These are phyloP conservation scores for Chrysopogon serrulatus DNA, from an alignment of 176 grass and related monocot species.

Conservation along the genomic window DNA sequence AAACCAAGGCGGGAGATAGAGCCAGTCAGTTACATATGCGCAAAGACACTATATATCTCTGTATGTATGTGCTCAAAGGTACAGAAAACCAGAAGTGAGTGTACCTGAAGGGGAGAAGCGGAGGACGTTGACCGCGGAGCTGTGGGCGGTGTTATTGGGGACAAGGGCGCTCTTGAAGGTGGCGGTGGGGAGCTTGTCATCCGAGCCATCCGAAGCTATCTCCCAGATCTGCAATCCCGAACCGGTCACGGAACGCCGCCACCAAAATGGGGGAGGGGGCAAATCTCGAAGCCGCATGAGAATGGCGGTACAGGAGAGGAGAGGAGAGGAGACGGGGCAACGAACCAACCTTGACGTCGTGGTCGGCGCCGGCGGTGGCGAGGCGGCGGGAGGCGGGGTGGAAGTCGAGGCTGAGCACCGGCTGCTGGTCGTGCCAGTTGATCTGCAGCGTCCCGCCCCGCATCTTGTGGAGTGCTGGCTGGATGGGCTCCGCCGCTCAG, in stretches of 20 bases:
- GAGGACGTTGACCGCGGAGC: conserved; percentile 77
- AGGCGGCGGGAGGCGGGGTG: conserved; percentile 69
- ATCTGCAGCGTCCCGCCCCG: conserved; percentile 97
- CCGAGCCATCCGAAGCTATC: conserved; percentile 42
- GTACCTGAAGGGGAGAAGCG: conserved; percentile 96
- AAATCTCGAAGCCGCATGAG: not conserved
- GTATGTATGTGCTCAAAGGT: not conserved
- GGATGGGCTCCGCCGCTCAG: not conserved
- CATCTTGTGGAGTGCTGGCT: conserved; percentile 11
- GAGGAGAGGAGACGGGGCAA: not conserved
- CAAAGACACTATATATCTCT: not conserved
- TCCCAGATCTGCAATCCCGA: conserved; percentile 63
- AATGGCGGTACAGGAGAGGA: not conserved
- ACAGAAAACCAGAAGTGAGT: not conserved
- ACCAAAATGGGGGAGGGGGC: not conserved
- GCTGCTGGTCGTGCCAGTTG: conserved; percentile 95
- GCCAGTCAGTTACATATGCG: not conserved
- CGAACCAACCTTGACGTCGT: conserved; percentile 75
- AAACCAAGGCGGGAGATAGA: not conserved
- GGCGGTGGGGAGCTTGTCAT: conserved; percentile 67
- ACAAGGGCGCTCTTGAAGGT: conserved; percentile 67
- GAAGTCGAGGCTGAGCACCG: conserved; percentile 98
- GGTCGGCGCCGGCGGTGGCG: conserved; percentile 91
- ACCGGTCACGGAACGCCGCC: not conserved
- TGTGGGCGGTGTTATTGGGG: conserved; percentile 69